Conservation (phyloP, 2,329 filamentous ascomycete genomes). For the Aspergillus nomiae region DNA sequence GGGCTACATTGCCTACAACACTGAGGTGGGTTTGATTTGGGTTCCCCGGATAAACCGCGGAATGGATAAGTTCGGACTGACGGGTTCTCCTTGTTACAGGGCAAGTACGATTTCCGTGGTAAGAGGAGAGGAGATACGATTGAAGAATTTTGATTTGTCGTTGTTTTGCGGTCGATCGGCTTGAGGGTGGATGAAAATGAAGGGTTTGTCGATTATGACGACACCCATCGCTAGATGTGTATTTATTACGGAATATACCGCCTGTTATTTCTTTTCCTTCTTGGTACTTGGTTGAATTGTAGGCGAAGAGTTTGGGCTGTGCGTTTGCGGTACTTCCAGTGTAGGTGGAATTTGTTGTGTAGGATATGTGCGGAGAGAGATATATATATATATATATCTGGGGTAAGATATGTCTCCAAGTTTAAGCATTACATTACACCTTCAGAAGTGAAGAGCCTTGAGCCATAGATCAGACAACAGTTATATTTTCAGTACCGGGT, state of each 20-base stretch:
- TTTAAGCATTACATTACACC: not conserved
- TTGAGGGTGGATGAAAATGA: constrained; percentile 19
- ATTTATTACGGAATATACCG: constrained; percentile 38
- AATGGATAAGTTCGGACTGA: constrained; percentile 7
- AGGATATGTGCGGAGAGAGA: not conserved
- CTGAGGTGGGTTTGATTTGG: constrained; percentile 70
- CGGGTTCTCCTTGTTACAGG: constrained; percentile 55
- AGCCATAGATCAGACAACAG: not conserved
- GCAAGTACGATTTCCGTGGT: constrained; percentile 79
- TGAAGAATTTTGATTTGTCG: constrained; percentile 64
- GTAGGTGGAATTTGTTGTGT: not conserved
- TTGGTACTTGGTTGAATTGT: not conserved
- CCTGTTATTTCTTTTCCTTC: constrained; percentile 27
- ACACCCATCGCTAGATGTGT: constrained; percentile 25
- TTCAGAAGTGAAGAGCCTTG: not conserved
- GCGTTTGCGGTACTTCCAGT: not conserved
- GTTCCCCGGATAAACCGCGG: not conserved
- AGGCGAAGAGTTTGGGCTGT: not conserved
- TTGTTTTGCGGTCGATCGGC: not conserved
- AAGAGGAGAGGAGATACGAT: constrained; percentile 89
- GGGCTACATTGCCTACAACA: constrained; percentile 73
- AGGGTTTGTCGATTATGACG: not conserved
- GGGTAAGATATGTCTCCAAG: not conserved
- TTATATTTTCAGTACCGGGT: constrained; percentile 11
- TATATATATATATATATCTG: not conserved